These are phyloP conservation scores for Eimeria mitis DNA, from an alignment of 169 alveolate species.

Conservation along the genomic window DNA sequence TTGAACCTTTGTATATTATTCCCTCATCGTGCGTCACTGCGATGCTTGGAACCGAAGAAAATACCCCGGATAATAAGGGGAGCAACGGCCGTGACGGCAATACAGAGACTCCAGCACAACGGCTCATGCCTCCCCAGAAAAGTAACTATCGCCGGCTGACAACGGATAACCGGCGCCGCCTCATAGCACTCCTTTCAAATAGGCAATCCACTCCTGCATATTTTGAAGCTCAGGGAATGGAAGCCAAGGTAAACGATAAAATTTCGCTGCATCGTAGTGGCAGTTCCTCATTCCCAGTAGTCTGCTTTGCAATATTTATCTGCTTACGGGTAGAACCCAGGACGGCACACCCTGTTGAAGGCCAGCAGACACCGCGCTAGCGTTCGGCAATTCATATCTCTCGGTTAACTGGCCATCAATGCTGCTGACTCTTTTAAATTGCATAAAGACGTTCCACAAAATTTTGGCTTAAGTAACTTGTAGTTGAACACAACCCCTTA, in stretches of 20 bases:
- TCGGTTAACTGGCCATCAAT: not conserved
- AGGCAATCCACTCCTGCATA: not conserved
- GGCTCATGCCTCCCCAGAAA: not conserved
- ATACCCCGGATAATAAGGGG: no score
- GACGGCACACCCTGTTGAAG: no score
- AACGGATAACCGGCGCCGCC: not conserved
- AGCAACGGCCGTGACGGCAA: not conserved
- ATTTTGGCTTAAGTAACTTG: no score
- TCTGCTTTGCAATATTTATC: not conserved
- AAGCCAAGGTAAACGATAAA: constrained; percentile 7
- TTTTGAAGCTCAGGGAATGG: constrained; percentile 22
- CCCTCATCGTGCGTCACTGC: constrained; percentile 27
- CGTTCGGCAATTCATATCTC: not conserved
- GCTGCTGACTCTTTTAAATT: not conserved
- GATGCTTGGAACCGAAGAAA: not conserved
- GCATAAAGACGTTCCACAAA: not conserved
- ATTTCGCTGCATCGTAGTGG: not conserved
- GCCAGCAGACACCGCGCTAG: not conserved
- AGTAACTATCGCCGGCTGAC: not conserved
- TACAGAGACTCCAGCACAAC: not conserved
- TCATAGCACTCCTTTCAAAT: not conserved
- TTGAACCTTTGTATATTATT: constrained; percentile 40
- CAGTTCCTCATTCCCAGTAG: not conserved
- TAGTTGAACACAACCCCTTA: no score
- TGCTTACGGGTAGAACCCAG: not conserved